Percentiles rank a stretch among this genome's conserved stretches.
phyloP scores from a whole-genome alignment of 768 basidiomycete species.

The Serendipita sp. region DNA sequence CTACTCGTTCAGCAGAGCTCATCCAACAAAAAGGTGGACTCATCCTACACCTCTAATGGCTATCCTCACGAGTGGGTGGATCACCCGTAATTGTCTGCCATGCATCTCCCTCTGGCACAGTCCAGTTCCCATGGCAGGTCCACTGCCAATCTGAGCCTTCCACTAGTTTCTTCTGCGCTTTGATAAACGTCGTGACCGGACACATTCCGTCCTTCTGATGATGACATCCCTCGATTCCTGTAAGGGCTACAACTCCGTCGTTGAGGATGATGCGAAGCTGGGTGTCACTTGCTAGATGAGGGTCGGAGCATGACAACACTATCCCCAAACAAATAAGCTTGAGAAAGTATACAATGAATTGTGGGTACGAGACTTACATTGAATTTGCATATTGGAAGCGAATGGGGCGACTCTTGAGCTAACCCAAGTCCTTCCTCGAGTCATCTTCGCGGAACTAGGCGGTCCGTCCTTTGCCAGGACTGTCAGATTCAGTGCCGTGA shows the following conservation, averaged over 20 bases:
- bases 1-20: too few species aligned
- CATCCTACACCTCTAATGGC: too few species aligned
- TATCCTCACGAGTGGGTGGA: slow-evolving; percentile 22
- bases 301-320: slow-evolving; percentile 13
- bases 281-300: slow-evolving; percentile 15
- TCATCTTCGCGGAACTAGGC: slow-evolving; percentile 57
- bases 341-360: too few species aligned
- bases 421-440: slow-evolving; percentile 22
- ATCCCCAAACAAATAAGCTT: neutral
- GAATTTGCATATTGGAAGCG: slow-evolving; percentile 42
- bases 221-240: slow-evolving; percentile 19
- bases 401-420: slow-evolving; percentile 23
- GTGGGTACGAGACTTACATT: slow-evolving; percentile 30
- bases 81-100: slow-evolving; percentile 69
- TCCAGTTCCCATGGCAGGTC: slow-evolving; percentile 45
- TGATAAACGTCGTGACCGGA: slow-evolving; percentile 19
- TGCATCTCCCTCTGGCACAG: slow-evolving; percentile 39
- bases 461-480: slow-evolving; percentile 58
- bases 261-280: slow-evolving; percentile 21
- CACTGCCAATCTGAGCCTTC: slow-evolving; percentile 21
- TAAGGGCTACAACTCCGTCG: slow-evolving; percentile 22
- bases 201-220: slow-evolving; percentile 21
- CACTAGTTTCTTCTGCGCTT: slow-evolving; percentile 16
- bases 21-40: too few species aligned
- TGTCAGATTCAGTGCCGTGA: slow-evolving; percentile 74